Conservation (phyloP, 2,329 filamentous ascomycete species). For the Xenosphaeropsis pyriputrescens region DNA sequence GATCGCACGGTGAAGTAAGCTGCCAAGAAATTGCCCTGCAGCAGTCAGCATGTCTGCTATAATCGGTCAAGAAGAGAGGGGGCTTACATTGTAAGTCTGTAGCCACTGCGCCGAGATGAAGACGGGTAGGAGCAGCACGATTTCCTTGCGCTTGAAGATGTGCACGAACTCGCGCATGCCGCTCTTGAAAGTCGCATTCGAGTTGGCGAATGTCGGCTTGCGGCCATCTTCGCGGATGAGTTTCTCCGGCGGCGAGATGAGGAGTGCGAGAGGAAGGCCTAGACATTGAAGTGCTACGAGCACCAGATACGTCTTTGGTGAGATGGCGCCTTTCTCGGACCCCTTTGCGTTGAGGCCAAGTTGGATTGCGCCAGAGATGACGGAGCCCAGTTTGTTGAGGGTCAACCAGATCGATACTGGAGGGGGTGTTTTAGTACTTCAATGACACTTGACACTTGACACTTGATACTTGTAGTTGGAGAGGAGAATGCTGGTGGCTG, state of each 20-base stretch:
- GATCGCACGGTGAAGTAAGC: conserved; percentile 58
- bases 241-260: conserved; percentile 28
- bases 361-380: conserved; percentile 58
- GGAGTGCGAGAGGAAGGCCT: conserved; percentile 23
- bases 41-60: too few species aligned
- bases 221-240: conserved; percentile 50
- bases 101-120: conserved; percentile 59
- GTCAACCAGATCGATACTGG: conserved; percentile 44
- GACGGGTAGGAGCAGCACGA: conserved; percentile 49
- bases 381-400: conserved; percentile 44
- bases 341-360: conserved; percentile 42
- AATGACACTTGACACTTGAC: too few species aligned
- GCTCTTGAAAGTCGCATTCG: conserved; percentile 35
- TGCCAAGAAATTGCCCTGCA: conserved; percentile 53
- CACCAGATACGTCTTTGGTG: conserved; percentile 24
- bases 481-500: too few species aligned
- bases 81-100: conserved; percentile 35
- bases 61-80: too few species aligned
- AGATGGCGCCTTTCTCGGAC: conserved; percentile 22
- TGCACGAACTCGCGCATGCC: conserved; percentile 45
- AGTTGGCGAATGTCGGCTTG: conserved; percentile 34
- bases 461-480: too few species aligned
- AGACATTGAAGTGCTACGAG: conserved; percentile 31
- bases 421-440: conserved; percentile 23
- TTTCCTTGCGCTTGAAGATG: conserved; percentile 44